Evolutionary conservation across 441 rosid species (phyloP).

Genomic region (Erodium texanum): DNA sequence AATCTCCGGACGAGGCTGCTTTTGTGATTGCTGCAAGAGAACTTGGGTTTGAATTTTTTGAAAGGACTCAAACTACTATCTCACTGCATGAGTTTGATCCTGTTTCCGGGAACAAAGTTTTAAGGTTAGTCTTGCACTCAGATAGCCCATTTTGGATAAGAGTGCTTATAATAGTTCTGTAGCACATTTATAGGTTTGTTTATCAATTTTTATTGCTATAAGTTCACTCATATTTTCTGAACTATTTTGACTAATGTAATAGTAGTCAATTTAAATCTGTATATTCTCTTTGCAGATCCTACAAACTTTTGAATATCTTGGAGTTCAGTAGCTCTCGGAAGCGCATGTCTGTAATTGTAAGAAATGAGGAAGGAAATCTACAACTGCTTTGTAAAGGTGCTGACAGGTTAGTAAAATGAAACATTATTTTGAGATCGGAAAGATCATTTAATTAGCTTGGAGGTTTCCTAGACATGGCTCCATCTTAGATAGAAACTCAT

Average conservation of each 20-base stretch:
- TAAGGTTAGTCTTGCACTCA: constrained; percentile 42
- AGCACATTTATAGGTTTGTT: no score
- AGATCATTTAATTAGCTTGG: not conserved
- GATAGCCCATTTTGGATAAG: not conserved
- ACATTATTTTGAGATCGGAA: not conserved
- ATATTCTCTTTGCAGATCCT: constrained; percentile 43
- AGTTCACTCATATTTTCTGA: not conserved
- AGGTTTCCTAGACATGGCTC: not conserved
- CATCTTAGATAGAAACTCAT: not conserved
- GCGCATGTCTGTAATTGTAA: constrained; percentile 87
- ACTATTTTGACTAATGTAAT: not conserved
- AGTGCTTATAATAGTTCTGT: no score
- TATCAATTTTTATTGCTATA: not conserved
- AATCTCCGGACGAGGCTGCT: constrained; percentile 98
- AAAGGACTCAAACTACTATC: constrained; percentile 69
- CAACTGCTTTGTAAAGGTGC: constrained; percentile 90
- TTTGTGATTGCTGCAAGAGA: constrained; percentile 92
- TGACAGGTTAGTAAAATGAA: constrained; percentile 57
- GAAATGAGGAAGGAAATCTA: constrained; percentile 60
- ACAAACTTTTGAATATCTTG: constrained; percentile 53
- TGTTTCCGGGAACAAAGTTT: constrained; percentile 32
- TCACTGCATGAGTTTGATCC: constrained; percentile 68
- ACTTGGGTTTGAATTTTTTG: constrained; percentile 76
- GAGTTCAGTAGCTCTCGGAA: constrained; percentile 95
- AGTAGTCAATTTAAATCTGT: not conserved